These are phyloP conservation scores for Boletales sp. DNA, from an alignment of 768 basidiomycete species.

Conservation along the genomic window DNA sequence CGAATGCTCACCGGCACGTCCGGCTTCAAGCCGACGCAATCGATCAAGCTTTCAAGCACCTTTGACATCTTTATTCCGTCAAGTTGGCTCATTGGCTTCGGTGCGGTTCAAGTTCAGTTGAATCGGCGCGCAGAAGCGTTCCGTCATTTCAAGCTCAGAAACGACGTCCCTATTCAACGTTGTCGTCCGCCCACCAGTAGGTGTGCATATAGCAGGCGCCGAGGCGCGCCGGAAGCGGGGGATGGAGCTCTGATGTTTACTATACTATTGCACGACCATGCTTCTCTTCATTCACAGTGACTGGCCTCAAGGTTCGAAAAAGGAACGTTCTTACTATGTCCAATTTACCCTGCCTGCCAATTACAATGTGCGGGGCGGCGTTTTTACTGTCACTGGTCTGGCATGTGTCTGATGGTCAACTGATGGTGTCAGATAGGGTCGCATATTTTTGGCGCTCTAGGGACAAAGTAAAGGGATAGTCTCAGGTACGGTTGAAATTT, in stretches of 20 bases:
- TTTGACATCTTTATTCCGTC: background rate
- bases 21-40: background rate
- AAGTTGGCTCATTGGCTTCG: background rate
- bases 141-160: too few relatives aligned
- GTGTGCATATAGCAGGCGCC: background rate
- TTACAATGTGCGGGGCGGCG: background rate
- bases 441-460: background rate
- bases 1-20: background rate
- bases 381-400: too few relatives aligned
- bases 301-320: background rate
- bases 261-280: background rate
- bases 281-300: background rate
- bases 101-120: background rate
- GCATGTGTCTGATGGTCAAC: background rate
- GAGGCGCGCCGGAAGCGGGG: background rate
- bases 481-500: background rate
- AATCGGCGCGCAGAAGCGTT: background rate
- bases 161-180: background rate
- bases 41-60: background rate
- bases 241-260: background rate
- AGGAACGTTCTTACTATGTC: background rate
- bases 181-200: background rate
- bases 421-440: background rate
- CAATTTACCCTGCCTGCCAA: too few relatives aligned
- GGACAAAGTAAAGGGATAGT: too few relatives aligned